Evolutionary conservation across 768 basidiomycete genomes (phyloP), one percentile per base, ranked within the genome.

Genomic region (Tremella fuciformis): DNA sequence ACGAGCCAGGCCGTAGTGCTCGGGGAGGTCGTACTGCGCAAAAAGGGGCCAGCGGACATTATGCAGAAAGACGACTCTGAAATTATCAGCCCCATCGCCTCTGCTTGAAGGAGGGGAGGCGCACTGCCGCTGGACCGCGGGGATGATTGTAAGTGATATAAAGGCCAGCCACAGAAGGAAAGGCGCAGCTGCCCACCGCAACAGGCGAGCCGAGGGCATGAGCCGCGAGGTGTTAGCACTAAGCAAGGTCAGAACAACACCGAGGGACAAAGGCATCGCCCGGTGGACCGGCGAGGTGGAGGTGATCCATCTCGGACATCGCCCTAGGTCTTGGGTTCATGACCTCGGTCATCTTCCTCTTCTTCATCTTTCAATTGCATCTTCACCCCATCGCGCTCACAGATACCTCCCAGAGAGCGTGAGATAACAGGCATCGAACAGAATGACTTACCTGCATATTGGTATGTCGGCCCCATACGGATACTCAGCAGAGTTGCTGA

Each of bases 1-100:
- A 91, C 89, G 89, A 25, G 91, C 85, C 55, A 94, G 79, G 1
- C 89, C 88, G 71, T 89, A 89, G 63, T 77, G 82, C 73, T 89
- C 88, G 1, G 92, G 92, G 7, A 77, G 66, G 55, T 84, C 80
- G 64, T 83, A 91, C 26, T 85, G 80, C 0, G 85, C 83, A 58
- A 80, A 82, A 55, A 82, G 79, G 4, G 91, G 90, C 21, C 85
- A 63, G 57, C 78, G 83, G 47, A 91, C 48, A 13, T 81, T 81
- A 68, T 96, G 85, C 62, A 89, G 77, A 74, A 86, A 94, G 41
- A 86, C 53, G 8, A 80, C 58, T 44, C 85, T 84, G 71, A 13
- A 50, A 19, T 8, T 9, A 37, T 37, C 21, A 48, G 16, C 42
- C 50, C n/a, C n/a, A n/a, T n/a, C n/a, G n/a, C n/a, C n/a, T n/a